Evolutionary conservation across 768 basidiomycete species (phyloP).

Genomic region (Serendipita indica): DNA sequence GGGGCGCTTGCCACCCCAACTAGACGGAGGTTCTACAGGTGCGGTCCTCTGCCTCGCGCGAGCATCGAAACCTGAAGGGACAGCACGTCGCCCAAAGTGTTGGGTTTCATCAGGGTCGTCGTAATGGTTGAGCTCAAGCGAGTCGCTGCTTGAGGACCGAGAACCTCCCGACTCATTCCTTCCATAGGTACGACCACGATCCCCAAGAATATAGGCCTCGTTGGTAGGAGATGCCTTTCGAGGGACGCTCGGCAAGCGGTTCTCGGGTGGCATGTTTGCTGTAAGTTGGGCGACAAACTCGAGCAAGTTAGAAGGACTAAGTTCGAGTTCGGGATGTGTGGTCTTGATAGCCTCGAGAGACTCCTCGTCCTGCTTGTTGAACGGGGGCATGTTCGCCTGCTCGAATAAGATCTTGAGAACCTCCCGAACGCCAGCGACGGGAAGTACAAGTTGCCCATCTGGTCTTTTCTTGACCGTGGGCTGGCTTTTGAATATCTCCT

Average conservation of each 20-base stretch:
- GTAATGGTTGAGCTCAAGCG: neutral
- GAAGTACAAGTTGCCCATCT: conserved; percentile 42
- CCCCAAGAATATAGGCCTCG: neutral
- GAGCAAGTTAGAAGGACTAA: conserved; percentile 52
- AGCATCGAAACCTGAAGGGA: conserved; percentile 48
- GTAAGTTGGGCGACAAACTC: conserved; percentile 36
- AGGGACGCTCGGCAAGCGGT: neutral
- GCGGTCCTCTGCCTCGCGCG: conserved; percentile 55
- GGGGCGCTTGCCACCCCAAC: conserved; percentile 51
- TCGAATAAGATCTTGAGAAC: conserved; percentile 51
- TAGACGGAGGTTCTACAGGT: conserved; percentile 57
- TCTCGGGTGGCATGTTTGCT: conserved; percentile 16
- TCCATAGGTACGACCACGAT: neutral
- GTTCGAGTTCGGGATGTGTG: conserved; percentile 46
- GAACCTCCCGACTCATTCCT: conserved; percentile 1
- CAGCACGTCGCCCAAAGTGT: neutral
- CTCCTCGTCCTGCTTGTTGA: conserved; percentile 46
- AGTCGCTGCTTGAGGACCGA: conserved; percentile 4
- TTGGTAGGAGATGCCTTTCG: neutral
- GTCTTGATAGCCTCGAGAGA: conserved; percentile 44
- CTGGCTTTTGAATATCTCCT: conserved; percentile 52
- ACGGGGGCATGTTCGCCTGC: conserved; percentile 42
- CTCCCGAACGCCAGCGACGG: conserved; percentile 54
- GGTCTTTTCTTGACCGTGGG: conserved; percentile 20
- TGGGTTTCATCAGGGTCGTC: conserved; percentile 1